A percentile compares a stretch with the other conserved stretches of the same genome.
These are phyloP conservation scores for Arbutus unedo DNA, from an alignment of 148 eudicot species.

Conservation along the genomic window DNA sequence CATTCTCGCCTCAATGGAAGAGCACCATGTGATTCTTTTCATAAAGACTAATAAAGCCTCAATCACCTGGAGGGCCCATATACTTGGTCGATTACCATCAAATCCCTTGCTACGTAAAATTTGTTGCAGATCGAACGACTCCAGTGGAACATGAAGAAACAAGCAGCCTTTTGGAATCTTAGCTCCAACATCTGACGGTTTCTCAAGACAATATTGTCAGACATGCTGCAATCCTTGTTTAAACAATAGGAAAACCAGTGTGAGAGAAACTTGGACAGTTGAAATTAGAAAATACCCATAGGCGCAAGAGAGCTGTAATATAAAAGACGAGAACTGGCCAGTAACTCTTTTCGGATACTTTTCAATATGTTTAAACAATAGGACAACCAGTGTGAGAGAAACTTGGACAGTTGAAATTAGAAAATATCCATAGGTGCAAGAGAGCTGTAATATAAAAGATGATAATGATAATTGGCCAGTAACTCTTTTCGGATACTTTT, in stretches of 20 bases:
- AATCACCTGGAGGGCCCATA: conserved; percentile 81
- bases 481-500: too few relatives aligned
- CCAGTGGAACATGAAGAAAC: conserved; percentile 60
- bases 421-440: neutral
- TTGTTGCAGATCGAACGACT: conserved; percentile 49
- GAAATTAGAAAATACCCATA: neutral
- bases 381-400: neutral
- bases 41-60: neutral
- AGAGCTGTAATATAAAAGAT: neutral
- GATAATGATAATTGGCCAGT: neutral
- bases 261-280: neutral
- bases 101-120: conserved; percentile 56
- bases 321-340: neutral
- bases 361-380: neutral
- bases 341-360: neutral
- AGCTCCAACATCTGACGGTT: conserved; percentile 69
- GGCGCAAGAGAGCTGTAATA: too few relatives aligned
- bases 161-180: conserved; percentile 64
- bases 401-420: neutral
- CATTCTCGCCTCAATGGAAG: neutral
- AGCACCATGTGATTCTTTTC: neutral
- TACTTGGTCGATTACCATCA: conserved; percentile 68
- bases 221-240: conserved; percentile 5
- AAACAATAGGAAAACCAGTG: neutral
- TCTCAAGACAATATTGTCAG: conserved; percentile 24